Percentiles rank a stretch among this genome's conserved stretches.
These are phyloP conservation scores for Closterium sp. DNA, from an alignment of 139 green algal genomes.

Conservation along the genomic window DNA sequence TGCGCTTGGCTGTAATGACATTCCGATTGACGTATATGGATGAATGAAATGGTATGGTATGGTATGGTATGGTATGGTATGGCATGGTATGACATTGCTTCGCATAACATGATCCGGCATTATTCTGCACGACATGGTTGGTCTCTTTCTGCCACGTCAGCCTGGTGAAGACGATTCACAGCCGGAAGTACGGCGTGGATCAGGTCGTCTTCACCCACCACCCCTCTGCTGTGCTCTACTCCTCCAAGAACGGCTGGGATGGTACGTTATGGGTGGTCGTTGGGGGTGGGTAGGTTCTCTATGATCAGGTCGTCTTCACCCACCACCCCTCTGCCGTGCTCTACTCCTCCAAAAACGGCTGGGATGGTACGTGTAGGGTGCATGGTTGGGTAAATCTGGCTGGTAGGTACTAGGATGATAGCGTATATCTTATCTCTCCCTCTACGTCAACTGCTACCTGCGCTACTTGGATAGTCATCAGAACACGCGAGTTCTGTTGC, in stretches of 20 bases:
- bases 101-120: too few species aligned
- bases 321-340: conserved; percentile 69
- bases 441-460: conserved; percentile 78
- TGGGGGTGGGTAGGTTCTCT: conserved; percentile 2
- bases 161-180: conserved; percentile 63
- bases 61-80: too few species aligned
- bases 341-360: conserved; percentile 72
- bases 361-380: conserved; percentile 2
- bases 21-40: too few species aligned
- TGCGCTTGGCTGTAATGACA: too few species aligned
- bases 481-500: too few species aligned
- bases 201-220: conserved; percentile 81
- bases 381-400: too few species aligned
- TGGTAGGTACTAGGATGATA: too few species aligned
- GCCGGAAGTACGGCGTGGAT: conserved; percentile 80
- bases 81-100: too few species aligned
- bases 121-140: too few species aligned
- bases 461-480: conserved; percentile 82
- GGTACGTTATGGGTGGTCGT: too few species aligned
- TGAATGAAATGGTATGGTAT: too few species aligned
- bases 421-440: conserved; percentile 76
- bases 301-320: conserved; percentile 63
- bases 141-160: background rate
- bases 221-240: conserved; percentile 68
- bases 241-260: conserved; percentile 71